Evolutionary conservation across 371 early-diverging fungal species (phyloP).

Genomic region (Smittium culicis): DNA sequence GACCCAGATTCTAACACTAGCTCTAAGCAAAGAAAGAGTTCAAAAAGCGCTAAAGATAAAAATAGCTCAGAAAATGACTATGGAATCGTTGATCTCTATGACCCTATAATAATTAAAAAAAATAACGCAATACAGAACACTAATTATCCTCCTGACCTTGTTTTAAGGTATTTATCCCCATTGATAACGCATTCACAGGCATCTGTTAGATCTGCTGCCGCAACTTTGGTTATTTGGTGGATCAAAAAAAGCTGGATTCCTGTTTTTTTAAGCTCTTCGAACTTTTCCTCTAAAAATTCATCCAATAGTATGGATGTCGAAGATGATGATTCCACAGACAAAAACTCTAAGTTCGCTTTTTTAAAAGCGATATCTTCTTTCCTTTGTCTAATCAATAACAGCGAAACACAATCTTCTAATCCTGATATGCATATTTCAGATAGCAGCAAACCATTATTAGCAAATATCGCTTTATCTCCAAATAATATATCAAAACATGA

Average conservation of each 20-base stretch:
- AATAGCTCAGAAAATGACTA: not conserved
- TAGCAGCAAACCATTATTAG: not conserved
- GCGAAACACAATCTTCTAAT: not conserved
- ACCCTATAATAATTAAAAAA: too few species aligned
- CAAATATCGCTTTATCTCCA: not conserved
- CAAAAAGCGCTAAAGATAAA: not conserved
- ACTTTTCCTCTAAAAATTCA: too few species aligned
- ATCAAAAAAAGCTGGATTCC: constrained; percentile 43
- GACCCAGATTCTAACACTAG: constrained; percentile 3
- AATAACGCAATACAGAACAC: not conserved
- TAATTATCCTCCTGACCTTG: constrained; percentile 19
- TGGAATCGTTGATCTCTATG: not conserved
- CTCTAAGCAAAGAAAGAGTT: too few species aligned
- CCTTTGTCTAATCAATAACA: not conserved
- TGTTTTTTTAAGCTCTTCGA: constrained; percentile 22
- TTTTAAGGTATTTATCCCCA: constrained; percentile 24
- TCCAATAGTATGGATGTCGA: too few species aligned
- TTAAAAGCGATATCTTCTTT: not conserved
- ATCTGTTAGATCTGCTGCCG: constrained; percentile 24
- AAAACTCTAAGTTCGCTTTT: constrained; percentile 14
- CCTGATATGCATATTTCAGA: not conserved
- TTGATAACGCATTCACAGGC: constrained; percentile 26
- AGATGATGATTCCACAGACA: constrained; percentile 1
- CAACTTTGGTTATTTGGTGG: constrained; percentile 31
- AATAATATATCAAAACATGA: not conserved